A percentile compares a stretch with the other conserved stretches of the same genome.
Conservation (phyloP, 441 rosid genomes). For the Gossypium lobatum region DNA sequence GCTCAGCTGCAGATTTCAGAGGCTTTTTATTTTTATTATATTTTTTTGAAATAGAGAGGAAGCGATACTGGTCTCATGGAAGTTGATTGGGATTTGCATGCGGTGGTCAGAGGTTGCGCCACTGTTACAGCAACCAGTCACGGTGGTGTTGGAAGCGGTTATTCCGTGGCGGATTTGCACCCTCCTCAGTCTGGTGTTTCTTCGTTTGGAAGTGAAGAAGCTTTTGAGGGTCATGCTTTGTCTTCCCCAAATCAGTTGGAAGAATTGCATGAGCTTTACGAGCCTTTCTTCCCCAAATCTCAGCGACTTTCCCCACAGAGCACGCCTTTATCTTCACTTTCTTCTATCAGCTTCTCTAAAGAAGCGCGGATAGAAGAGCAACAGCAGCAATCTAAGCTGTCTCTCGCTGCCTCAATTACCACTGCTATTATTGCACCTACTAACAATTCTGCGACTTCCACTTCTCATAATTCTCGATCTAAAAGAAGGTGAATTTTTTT, state of each 20-base stretch:
- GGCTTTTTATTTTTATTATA: background rate
- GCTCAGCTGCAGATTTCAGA: conserved; percentile 21
- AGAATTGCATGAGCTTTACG: conserved; percentile 65
- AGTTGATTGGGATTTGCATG: conserved; percentile 88
- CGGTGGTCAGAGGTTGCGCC: conserved; percentile 82
- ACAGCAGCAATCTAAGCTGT: conserved; percentile 37
- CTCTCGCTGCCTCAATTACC: conserved; percentile 27
- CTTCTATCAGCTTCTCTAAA: conserved; percentile 34
- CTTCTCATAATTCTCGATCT: conserved; percentile 53
- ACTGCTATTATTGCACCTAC: conserved; percentile 12
- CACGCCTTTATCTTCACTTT: conserved; percentile 29
- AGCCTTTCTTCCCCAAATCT: conserved; percentile 51
- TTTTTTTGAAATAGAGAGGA: background rate
- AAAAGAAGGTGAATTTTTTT: conserved; percentile 58
- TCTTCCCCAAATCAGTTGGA: conserved; percentile 35
- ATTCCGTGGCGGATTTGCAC: conserved; percentile 20
- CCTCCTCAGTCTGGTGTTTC: conserved; percentile 20
- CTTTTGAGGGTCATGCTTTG: conserved; percentile 13
- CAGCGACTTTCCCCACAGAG: conserved; percentile 25
- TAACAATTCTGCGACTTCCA: conserved; percentile 32
- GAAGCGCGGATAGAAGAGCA: conserved; percentile 21
- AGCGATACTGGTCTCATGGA: background rate
- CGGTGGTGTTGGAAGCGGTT: conserved; percentile 14
- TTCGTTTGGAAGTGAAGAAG: conserved; percentile 13
- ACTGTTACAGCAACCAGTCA: conserved; percentile 26